Percentiles rank a stretch among this genome's conserved stretches.
Evolutionary conservation across 495 filamentous ascomycete species (phyloP).

Genomic region (Melanomma pulvis-pyrius): DNA sequence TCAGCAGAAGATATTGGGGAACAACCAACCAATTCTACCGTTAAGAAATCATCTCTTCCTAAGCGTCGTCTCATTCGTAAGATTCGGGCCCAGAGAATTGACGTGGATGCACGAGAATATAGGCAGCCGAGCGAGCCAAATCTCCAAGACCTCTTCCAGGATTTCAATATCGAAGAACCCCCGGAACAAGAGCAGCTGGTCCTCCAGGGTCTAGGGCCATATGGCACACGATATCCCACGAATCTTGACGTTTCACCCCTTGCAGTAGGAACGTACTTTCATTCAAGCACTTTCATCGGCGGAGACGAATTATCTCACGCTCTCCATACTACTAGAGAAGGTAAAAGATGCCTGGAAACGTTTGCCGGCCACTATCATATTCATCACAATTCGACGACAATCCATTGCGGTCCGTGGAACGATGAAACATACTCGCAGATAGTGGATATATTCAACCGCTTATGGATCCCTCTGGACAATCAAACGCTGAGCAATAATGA

Average conservation of each 20-base stretch:
- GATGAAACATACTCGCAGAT: constrained; percentile 35
- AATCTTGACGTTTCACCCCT: constrained; percentile 76
- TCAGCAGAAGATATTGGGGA: constrained; percentile 13
- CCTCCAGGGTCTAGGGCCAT: constrained; percentile 57
- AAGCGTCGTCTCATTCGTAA: constrained; percentile 38
- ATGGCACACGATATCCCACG: constrained; percentile 68
- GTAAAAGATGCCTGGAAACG: constrained; percentile 51
- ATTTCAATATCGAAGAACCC: constrained; percentile 1
- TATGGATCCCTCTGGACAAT: constrained; percentile 11
- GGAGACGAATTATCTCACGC: constrained; percentile 60
- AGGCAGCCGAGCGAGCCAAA: constrained; percentile 46
- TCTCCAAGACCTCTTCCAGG: constrained; percentile 22
- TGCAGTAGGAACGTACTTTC: constrained; percentile 70
- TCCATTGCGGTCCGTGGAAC: constrained; percentile 43
- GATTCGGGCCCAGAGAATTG: constrained; percentile 33
- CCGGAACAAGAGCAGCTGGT: constrained; percentile 39
- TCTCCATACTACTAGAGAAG: constrained; percentile 23
- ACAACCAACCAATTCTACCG: neutral
- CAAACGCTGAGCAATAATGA: neutral
- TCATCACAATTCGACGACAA: constrained; percentile 11
- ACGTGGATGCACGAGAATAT: constrained; percentile 41
- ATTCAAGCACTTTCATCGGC: constrained; percentile 74
- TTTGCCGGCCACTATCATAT: constrained; percentile 39
- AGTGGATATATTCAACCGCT: constrained; percentile 5
- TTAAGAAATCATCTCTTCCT: neutral